phyloP scores from a whole-genome alignment of 768 basidiomycete genomes.

The Hydnomerulius pinastri region DNA sequence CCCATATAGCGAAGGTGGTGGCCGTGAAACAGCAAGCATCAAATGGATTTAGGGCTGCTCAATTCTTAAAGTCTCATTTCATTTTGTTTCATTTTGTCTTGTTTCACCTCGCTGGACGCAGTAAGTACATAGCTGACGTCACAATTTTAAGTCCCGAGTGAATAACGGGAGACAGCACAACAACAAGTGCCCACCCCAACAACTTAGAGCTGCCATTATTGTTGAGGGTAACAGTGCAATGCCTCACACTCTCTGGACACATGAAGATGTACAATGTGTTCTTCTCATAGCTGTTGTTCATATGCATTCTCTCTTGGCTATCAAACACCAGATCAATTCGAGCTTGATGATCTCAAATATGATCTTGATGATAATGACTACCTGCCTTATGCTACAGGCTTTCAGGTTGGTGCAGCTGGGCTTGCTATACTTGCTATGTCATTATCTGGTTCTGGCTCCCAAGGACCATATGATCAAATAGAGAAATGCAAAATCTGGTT shows the following conservation, averaged over 20 bases:
- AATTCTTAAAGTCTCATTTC: slow-evolving; percentile 1
- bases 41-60: slow-evolving; percentile 9
- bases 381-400: not conserved
- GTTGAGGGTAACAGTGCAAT: not conserved
- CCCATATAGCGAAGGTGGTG: too few relatives aligned
- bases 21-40: too few relatives aligned
- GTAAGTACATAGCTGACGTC: not conserved
- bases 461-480: not conserved
- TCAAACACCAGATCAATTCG: not conserved
- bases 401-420: not conserved
- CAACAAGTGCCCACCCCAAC: not conserved
- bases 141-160: not conserved
- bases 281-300: not conserved
- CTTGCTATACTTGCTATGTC: not conserved
- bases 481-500: not conserved
- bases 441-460: not conserved
- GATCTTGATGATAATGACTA: not conserved
- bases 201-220: too few relatives aligned
- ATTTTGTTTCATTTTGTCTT: not conserved
- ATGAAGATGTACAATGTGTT: not conserved
- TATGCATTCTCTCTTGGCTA: not conserved
- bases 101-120: not conserved
- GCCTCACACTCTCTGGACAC: not conserved
- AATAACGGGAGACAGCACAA: too few relatives aligned
- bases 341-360: not conserved